phyloP scores from a whole-genome alignment of 2,329 filamentous ascomycete species.

The Bipolaris gigantea region DNA sequence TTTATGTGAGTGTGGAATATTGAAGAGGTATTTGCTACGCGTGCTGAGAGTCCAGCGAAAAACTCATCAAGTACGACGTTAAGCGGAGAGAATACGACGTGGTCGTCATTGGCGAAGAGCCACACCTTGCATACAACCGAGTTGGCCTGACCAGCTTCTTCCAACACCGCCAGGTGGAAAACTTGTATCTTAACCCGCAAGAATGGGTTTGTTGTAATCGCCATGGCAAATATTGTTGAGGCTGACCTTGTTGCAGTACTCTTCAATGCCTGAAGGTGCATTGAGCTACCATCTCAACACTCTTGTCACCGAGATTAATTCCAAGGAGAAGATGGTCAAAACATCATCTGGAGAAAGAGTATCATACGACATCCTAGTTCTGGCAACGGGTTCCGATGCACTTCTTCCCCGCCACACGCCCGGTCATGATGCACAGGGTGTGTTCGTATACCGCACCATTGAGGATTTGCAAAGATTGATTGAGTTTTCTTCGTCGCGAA shows the following conservation, averaged over 20 bases:
- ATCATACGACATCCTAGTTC: constrained; percentile 76
- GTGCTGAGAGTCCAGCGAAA: constrained; percentile 63
- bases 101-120: constrained; percentile 83
- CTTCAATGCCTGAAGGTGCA: constrained; percentile 65
- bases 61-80: constrained; percentile 81
- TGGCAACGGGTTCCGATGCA: constrained; percentile 86
- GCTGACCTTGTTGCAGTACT: constrained; percentile 57
- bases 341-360: constrained; percentile 72
- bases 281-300: constrained; percentile 78
- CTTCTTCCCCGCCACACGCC: constrained; percentile 72
- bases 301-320: constrained; percentile 67
- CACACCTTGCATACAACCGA: constrained; percentile 86
- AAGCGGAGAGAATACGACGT: constrained; percentile 76
- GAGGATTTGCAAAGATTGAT: constrained; percentile 79
- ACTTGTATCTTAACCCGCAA: constrained; percentile 81
- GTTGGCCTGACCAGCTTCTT: constrained; percentile 90
- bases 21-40: background rate
- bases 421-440: constrained; percentile 76
- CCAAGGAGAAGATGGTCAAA: constrained; percentile 65
- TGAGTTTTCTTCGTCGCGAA: constrained; percentile 66
- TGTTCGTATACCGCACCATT: constrained; percentile 89
- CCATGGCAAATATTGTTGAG: background rate
- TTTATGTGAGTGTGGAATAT: constrained; percentile 68
- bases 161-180: constrained; percentile 79
- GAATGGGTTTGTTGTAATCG: constrained; percentile 65